Percentiles rank a stretch among this genome's conserved stretches.
Evolutionary conservation across 2,329 filamentous ascomycete species (phyloP).

Genomic region (Alternaria triticimaculans): DNA sequence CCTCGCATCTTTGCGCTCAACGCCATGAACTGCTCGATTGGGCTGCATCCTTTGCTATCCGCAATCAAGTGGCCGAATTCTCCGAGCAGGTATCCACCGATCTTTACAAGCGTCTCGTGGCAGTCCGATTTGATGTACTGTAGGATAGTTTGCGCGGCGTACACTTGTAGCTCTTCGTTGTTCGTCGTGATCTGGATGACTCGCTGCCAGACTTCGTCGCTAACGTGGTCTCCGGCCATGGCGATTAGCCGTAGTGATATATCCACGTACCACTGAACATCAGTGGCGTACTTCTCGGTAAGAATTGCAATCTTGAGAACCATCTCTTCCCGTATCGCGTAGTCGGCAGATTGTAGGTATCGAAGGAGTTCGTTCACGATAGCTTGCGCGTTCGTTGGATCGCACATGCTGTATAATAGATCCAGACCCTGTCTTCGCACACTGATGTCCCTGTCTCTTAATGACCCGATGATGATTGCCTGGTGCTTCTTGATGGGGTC

Average conservation of each 20-base stretch:
- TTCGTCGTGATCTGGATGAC: constrained; percentile 99
- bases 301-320: constrained; percentile 98
- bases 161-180: constrained; percentile 97
- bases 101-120: constrained; percentile 97
- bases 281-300: constrained; percentile 97
- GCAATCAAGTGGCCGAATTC: constrained; percentile 98
- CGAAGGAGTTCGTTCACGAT: constrained; percentile 94
- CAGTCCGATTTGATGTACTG: constrained; percentile 95
- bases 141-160: constrained; percentile 90
- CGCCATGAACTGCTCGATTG: constrained; percentile 95
- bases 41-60: constrained; percentile 88
- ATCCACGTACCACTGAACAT: constrained; percentile 99
- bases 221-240: constrained; percentile 97
- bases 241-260: constrained; percentile 93
- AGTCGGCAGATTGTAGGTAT: constrained; percentile 95
- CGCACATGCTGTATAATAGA: constrained; percentile 99
- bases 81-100: constrained; percentile 92
- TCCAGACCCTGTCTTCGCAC: constrained; percentile 95
- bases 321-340: constrained; percentile 98
- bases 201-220: constrained; percentile 98
- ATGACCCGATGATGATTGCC: constrained; percentile 89
- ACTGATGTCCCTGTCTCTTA: constrained; percentile 96
- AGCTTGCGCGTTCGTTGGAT: constrained; percentile 88
- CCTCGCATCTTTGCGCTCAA: constrained; percentile 87
- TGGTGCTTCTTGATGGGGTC: constrained; percentile 99